Evolutionary conservation across 2,329 filamentous ascomycete species (phyloP).

Genomic region (Hymenoscyphus albidus): DNA sequence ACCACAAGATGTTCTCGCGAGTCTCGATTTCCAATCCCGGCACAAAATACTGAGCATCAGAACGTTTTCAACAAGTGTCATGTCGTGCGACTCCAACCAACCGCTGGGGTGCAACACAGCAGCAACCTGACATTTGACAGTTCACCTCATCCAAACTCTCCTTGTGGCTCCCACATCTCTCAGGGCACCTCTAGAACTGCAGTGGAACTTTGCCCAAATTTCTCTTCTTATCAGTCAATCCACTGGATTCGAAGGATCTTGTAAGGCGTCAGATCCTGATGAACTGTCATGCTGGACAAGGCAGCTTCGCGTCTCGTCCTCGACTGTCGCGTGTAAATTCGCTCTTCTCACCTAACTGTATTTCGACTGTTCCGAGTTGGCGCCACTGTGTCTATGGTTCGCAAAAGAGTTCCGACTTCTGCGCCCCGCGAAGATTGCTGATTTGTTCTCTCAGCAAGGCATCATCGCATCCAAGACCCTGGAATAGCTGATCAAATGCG

Average conservation of each 20-base stretch:
- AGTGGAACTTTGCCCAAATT: background rate
- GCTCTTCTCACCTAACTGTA: background rate
- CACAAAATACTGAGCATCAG: background rate
- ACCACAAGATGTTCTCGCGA: background rate
- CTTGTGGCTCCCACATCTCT: background rate
- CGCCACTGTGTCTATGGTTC: background rate
- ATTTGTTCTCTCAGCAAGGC: background rate
- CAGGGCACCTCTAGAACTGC: background rate
- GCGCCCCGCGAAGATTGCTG: background rate
- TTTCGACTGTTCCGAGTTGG: background rate
- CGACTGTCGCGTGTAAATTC: background rate
- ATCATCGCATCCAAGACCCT: background rate
- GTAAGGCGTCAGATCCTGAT: constrained; percentile 5
- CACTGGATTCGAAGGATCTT: constrained; percentile 1
- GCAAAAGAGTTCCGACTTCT: background rate
- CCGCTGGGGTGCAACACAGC: background rate
- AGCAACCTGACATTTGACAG: constrained; percentile 3
- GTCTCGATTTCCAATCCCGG: background rate
- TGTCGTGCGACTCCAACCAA: background rate
- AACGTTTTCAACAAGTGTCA: background rate
- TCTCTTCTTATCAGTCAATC: background rate
- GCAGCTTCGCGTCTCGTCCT: constrained; percentile 4
- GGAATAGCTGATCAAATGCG: background rate
- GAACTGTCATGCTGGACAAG: constrained; percentile 6
- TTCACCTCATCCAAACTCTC: background rate